Evolutionary conservation across 1,139 yeast genomes (phyloP).

Genomic region (Candida labiduridarum): DNA sequence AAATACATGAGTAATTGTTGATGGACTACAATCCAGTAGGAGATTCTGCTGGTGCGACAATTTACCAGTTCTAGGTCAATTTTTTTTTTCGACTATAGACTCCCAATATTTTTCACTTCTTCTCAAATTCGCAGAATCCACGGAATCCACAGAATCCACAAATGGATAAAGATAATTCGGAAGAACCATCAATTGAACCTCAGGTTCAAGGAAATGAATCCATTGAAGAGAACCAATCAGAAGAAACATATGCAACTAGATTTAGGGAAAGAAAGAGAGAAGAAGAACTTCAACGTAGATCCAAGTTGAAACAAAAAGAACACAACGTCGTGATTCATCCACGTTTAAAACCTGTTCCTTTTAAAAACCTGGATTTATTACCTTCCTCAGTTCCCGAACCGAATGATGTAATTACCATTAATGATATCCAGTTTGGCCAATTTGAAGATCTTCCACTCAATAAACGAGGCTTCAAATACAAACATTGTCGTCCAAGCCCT

Average conservation of each 20-base stretch:
- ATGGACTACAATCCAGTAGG: too few species aligned
- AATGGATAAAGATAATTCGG: conserved; percentile 14
- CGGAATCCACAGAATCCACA: background rate
- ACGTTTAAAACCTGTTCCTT: conserved; percentile 49
- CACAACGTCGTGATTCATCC: conserved; percentile 43
- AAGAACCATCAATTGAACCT: conserved; percentile 26
- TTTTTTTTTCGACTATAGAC: background rate
- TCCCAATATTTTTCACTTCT: background rate
- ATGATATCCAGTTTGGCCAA: conserved; percentile 37
- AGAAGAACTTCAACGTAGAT: conserved; percentile 18
- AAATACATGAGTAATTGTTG: background rate
- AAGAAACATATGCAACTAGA: conserved; percentile 28
- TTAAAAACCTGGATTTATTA: conserved; percentile 35
- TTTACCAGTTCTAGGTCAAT: too few species aligned
- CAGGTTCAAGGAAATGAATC: conserved; percentile 21
- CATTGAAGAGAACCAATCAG: conserved; percentile 9
- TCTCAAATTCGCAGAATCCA: background rate
- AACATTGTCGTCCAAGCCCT: conserved; percentile 77
- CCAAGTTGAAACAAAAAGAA: conserved; percentile 27
- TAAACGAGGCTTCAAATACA: conserved; percentile 79
- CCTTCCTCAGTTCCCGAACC: conserved; percentile 14
- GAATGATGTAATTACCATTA: conserved; percentile 12
- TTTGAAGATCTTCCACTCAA: conserved; percentile 81
- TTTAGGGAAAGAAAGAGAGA: conserved; percentile 24
- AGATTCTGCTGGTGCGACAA: too few species aligned